Evolutionary conservation across 345 rosid species (phyloP).

Genomic region (Sonneratia alba): DNA sequence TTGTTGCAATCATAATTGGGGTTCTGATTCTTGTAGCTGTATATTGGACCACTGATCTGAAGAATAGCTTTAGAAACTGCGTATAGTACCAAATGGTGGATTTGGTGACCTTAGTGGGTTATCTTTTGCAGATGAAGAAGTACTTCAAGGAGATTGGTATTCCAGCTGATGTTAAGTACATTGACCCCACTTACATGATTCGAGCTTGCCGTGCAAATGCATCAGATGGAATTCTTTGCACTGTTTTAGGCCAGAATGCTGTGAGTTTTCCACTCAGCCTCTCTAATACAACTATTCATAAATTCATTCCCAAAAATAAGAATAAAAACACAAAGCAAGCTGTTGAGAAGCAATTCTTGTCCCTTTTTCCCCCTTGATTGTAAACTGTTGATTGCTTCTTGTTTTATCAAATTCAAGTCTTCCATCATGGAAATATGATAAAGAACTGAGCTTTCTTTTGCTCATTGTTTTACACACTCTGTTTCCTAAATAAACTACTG

Average conservation of each 20-base stretch:
- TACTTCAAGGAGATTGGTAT: conserved; percentile 58
- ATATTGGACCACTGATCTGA: neutral
- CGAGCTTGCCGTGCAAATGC: conserved; percentile 94
- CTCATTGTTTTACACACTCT: too few relatives aligned
- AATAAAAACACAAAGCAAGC: neutral
- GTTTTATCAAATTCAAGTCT: too few relatives aligned
- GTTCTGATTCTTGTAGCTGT: neutral
- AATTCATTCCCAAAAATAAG: neutral
- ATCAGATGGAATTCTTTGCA: conserved; percentile 87
- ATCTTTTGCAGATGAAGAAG: conserved; percentile 50
- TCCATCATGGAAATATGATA: too few relatives aligned
- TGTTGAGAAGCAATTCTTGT: neutral
- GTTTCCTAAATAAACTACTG: too few relatives aligned
- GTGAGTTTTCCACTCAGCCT: conserved; percentile 34
- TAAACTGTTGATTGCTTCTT: neutral
- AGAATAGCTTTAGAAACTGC: neutral
- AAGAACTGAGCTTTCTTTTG: too few relatives aligned
- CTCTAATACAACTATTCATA: neutral
- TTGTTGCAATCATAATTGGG: neutral
- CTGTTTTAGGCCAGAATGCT: conserved; percentile 98
- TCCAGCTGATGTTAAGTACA: conserved; percentile 80
- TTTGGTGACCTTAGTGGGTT: conserved; percentile 5
- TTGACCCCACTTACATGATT: conserved; percentile 97
- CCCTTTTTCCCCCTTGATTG: neutral
- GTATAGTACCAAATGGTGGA: neutral